phyloP scores from a whole-genome alignment of 192 early-diverging fungal species.

The Coemansia sp. region DNA sequence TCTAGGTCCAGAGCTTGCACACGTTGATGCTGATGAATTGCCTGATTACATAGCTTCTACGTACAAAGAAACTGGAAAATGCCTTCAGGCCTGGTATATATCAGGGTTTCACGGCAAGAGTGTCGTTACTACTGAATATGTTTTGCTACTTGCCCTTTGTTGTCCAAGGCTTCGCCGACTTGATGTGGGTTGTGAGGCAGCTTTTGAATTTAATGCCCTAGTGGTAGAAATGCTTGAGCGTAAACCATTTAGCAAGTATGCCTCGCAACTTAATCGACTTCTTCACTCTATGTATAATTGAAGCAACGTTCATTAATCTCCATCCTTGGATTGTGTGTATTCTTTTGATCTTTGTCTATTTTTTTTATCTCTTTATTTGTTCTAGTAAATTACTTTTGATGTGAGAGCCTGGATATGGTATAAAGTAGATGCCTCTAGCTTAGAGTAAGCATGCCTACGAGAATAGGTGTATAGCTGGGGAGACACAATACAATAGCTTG shows the following conservation, averaged over 20 bases:
- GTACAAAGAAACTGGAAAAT: not conserved
- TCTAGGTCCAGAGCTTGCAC: not conserved
- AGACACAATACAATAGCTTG: too few relatives aligned
- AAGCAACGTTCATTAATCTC: not conserved
- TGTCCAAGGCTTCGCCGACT: not conserved
- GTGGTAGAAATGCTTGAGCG: not conserved
- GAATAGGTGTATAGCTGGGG: too few relatives aligned
- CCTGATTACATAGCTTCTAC: not conserved
- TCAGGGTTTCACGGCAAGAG: not conserved
- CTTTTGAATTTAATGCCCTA: not conserved
- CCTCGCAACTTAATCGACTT: not conserved
- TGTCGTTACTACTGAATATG: not conserved
- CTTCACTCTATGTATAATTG: not conserved
- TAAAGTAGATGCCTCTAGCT: too few relatives aligned
- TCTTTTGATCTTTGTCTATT: too few relatives aligned
- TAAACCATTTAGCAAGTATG: too few relatives aligned
- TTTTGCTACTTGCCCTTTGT: not conserved
- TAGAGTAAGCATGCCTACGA: too few relatives aligned
- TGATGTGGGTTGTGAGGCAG: not conserved
- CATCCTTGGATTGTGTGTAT: too few relatives aligned
- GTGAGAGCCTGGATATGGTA: too few relatives aligned
- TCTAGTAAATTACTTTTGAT: too few relatives aligned
- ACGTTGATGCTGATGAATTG: not conserved
- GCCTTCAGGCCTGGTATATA: not conserved
- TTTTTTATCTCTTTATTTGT: too few relatives aligned